Percentiles rank a stretch among this genome's conserved stretches.
phyloP scores from a whole-genome alignment of 2,329 filamentous ascomycete species.

The Cucurbitaria berberidis region DNA sequence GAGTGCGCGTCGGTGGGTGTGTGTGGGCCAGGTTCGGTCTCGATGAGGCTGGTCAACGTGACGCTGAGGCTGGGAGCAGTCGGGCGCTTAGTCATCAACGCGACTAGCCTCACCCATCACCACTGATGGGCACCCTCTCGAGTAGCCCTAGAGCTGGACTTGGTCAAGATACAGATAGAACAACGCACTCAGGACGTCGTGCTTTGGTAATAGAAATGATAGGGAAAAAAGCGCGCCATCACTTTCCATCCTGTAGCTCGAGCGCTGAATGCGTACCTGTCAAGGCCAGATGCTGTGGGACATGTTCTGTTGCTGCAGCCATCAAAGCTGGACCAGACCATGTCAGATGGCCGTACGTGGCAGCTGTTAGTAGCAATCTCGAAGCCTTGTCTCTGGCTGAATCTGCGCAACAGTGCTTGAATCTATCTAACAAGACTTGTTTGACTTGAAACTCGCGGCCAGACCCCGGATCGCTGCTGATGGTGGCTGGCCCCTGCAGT shows the following conservation, averaged over 20 bases:
- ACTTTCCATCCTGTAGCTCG: conserved; percentile 17
- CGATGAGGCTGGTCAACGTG: conserved; percentile 8
- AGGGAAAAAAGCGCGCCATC: conserved; percentile 22
- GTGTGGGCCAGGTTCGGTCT: conserved; percentile 21
- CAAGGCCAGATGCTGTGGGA: conserved; percentile 22
- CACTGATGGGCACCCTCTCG: conserved; percentile 4
- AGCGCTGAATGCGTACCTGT: conserved; percentile 20
- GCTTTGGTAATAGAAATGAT: too few species aligned
- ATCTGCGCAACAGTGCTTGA: background rate
- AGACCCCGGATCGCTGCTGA: conserved; percentile 19
- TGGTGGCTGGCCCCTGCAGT: conserved; percentile 20
- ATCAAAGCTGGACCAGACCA: background rate
- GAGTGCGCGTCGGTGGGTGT: conserved; percentile 25
- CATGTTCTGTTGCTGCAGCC: conserved; percentile 8
- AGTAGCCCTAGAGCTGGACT: too few species aligned
- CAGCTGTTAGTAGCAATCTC: background rate
- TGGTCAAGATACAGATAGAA: too few species aligned
- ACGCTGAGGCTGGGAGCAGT: conserved; percentile 19
- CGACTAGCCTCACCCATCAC: conserved; percentile 10
- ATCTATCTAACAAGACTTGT: background rate
- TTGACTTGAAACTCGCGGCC: conserved; percentile 8
- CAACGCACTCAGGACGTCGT: too few species aligned
- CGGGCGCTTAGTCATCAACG: conserved; percentile 12
- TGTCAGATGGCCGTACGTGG: background rate
- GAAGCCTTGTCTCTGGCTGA: background rate